Conservation (phyloP, 129 eudicot species). For the Lonicera japonica region DNA sequence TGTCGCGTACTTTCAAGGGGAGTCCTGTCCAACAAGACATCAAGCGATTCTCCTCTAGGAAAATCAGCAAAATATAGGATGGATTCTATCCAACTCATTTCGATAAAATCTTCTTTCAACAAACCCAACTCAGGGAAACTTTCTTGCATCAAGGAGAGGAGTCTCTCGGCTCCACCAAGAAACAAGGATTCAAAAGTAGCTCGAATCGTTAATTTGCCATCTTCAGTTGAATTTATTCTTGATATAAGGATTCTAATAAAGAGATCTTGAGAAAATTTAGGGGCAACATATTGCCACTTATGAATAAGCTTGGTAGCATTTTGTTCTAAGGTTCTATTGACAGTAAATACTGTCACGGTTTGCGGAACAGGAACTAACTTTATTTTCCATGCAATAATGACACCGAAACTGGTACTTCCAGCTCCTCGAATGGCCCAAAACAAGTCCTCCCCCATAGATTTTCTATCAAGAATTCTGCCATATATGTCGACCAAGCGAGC, state of each 20-base stretch:
- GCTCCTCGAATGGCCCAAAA: constrained; percentile 19
- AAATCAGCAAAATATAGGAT: constrained; percentile 5
- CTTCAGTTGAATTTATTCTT: background rate
- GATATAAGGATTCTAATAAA: constrained; percentile 10
- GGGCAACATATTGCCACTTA: constrained; percentile 13
- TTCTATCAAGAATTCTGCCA: constrained; percentile 9
- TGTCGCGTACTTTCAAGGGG: background rate
- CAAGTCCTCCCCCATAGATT: constrained; percentile 6
- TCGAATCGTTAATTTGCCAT: background rate
- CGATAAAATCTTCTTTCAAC: constrained; percentile 1
- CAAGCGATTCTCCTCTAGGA: background rate
- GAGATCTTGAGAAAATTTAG: constrained; percentile 1
- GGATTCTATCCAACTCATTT: constrained; percentile 20
- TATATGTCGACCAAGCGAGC: constrained; percentile 1
- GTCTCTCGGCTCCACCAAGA: constrained; percentile 7
- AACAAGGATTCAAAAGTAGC: constrained; percentile 1
- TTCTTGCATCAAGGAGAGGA: background rate
- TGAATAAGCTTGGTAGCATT: constrained; percentile 2
- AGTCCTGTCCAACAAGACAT: constrained; percentile 4
- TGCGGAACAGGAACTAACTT: constrained; percentile 8
- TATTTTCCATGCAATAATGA: constrained; percentile 9
- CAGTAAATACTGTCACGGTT: constrained; percentile 10
- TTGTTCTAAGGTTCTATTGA: background rate
- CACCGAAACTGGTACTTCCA: constrained; percentile 15
- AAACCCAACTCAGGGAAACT: constrained; percentile 15